Percentiles rank a stretch among this genome's conserved stretches.
phyloP scores from a whole-genome alignment of 83 land plant genomes.

The Diphasiastrum complanatum region DNA sequence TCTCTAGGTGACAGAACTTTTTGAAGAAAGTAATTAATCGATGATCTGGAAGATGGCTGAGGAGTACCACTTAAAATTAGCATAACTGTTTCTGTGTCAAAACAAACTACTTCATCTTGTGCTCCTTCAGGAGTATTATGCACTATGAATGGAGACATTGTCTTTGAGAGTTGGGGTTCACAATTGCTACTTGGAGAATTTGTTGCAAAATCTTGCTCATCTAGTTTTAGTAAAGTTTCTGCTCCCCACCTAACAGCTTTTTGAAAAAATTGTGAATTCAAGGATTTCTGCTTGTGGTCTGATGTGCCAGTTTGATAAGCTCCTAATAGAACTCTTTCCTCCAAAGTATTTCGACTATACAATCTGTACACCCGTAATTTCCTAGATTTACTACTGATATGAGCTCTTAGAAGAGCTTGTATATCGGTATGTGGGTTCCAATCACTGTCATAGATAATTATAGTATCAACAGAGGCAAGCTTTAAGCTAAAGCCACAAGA shows the following conservation, averaged over 20 bases:
- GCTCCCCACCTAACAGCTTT: slow-evolving; percentile 61
- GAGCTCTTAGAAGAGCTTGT: slow-evolving; percentile 43
- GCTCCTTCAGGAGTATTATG: no score
- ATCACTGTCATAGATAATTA: slow-evolving; percentile 68
- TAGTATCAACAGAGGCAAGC: slow-evolving; percentile 47
- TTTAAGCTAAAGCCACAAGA: slow-evolving; percentile 52
- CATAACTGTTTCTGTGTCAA: no score
- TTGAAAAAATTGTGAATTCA: slow-evolving; percentile 32
- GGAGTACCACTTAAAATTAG: no score
- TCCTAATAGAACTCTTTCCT: slow-evolving; percentile 44
- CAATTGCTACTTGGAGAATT: slow-evolving; percentile 9
- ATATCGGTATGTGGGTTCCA: slow-evolving; percentile 72
- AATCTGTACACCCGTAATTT: slow-evolving; percentile 44
- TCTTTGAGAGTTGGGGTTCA: slow-evolving; percentile 12
- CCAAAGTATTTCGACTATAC: slow-evolving; percentile 48
- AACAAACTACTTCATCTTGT: no score
- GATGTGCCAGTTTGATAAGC: slow-evolving; percentile 30
- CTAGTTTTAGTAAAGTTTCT: slow-evolving; percentile 23
- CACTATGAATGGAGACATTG: no score
- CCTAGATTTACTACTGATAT: slow-evolving; percentile 32
- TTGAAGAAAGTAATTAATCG: no score
- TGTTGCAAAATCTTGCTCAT: slow-evolving; percentile 20
- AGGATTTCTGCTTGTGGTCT: slow-evolving; percentile 33
- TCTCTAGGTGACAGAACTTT: slow-evolving; percentile 28
- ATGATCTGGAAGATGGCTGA: no score